A percentile compares a stretch with the other conserved stretches of the same genome.
Evolutionary conservation across 768 basidiomycete genomes (phyloP).

Genomic region (Hortiboletus campestris): DNA sequence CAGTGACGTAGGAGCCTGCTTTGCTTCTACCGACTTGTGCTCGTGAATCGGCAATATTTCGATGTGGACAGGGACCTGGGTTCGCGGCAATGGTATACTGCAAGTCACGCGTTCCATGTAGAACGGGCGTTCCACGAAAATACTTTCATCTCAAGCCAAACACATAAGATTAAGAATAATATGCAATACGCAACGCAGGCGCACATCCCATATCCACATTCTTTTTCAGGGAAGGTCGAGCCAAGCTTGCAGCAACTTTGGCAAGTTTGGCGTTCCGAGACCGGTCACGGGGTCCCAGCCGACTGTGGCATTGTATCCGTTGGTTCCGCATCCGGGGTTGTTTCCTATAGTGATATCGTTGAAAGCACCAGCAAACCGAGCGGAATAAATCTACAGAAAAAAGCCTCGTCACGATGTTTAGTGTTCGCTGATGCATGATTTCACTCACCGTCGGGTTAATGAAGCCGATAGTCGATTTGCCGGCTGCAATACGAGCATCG

Average conservation of each 20-base stretch:
- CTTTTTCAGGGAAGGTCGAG: no score
- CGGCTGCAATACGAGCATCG: conserved; percentile 33
- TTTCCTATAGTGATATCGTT: no score
- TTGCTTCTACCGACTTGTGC: neutral
- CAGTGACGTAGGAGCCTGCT: neutral
- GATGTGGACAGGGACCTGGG: neutral
- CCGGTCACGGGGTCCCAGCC: no score
- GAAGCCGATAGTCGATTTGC: conserved; percentile 38
- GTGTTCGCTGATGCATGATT: conserved; percentile 13
- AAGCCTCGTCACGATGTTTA: neutral
- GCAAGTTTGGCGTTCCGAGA: no score
- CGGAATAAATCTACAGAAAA: no score
- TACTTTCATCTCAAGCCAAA: neutral
- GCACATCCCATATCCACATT: no score
- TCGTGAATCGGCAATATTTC: no score
- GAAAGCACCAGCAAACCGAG: no score
- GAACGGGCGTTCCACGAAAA: neutral
- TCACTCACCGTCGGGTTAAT: conserved; percentile 46
- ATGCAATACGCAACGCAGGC: no score
- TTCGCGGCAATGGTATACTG: neutral
- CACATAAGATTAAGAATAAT: neutral
- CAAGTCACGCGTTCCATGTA: neutral
- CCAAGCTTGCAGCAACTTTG: no score
- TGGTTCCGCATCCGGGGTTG: no score
- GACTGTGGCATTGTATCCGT: no score